Evolutionary conservation across 371 early-diverging fungal genomes (phyloP), one percentile per base, ranked within the genome.

Genomic region (Mortierella sp.): DNA sequence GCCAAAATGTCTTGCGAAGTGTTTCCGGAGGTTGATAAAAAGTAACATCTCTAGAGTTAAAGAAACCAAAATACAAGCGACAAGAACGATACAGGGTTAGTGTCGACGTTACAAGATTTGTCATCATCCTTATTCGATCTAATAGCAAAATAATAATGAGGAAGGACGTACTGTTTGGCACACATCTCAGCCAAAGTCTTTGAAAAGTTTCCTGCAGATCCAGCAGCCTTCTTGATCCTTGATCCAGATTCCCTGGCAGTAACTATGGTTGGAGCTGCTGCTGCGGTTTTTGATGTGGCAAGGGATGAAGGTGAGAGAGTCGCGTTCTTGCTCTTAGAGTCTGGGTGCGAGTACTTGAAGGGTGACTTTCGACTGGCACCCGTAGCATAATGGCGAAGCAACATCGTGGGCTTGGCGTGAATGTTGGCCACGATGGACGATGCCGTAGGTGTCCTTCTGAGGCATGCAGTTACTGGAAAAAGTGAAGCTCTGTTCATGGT

Each of bases 141-240:
- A 39, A 50, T 19, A 50, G 26, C 32, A 50, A 9, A 49, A 26
- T 8, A 30, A 41, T 17, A 43, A 9, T 3, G 14, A 31, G 15
- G 5, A 12, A 17, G 0, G 15, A 50, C 70, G 23, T 76, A 76
- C 78, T 70, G 64, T 34, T 70, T 76, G 27, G 78, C 61, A 30
- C 78, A 76, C 58, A 76, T 65, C 4, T 76, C 70, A 4, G 78
- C 78, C n/a, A 76, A 43, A 11, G 57, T 60, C 24, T 70, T 64
- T 23, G 78, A 70, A 30, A 61, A 59, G 43, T 70, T 76, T 19
- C 27, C 15, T 8, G 50, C 21, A 0, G 61, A 50, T 21, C 61
- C 66, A 24, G 56, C 43, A 0, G 50, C 24, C 39, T 4, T 64
- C 24, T 23, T 60, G 17, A 27, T 24, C 46, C 28, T 63, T 24